Conservation (phyloP, 2,329 filamentous ascomycete species). For the Coniochaeta sp. region DNA sequence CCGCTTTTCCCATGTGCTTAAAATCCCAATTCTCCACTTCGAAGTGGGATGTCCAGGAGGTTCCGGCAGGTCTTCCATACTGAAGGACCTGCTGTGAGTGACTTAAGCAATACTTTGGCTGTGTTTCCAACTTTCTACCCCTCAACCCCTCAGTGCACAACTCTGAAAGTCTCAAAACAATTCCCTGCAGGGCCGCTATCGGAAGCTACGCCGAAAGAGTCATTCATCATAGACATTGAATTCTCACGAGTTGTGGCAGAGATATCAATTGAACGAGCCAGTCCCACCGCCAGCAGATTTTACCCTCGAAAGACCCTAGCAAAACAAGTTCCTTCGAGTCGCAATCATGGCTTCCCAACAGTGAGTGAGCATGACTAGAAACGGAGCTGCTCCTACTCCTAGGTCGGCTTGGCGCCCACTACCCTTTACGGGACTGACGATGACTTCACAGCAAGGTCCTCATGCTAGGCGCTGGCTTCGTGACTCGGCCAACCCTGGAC, state of each 20-base stretch:
- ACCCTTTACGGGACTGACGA: too few species aligned
- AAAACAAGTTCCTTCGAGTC: too few species aligned
- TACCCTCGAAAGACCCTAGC: background rate
- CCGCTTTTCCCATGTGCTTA: slow-evolving; percentile 4
- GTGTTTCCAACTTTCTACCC: background rate
- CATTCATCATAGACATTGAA: too few species aligned
- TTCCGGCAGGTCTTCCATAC: background rate
- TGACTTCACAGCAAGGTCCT: slow-evolving; percentile 23
- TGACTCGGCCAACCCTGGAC: slow-evolving; percentile 58
- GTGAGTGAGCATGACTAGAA: slow-evolving; percentile 11
- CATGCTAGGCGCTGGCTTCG: slow-evolving; percentile 49
- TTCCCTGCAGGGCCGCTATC: background rate
- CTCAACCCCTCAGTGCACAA: background rate
- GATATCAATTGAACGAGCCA: too few species aligned
- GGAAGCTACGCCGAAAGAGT: background rate
- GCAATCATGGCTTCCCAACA: slow-evolving; percentile 19
- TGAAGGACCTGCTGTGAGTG: too few species aligned
- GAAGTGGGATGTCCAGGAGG: background rate
- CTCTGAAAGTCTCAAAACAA: background rate
- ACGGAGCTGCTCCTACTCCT: background rate
- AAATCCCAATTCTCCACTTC: background rate
- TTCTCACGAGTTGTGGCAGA: too few species aligned
- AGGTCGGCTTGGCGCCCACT: background rate
- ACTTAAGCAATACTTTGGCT: too few species aligned
- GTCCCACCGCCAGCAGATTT: too few species aligned